These are phyloP conservation scores for Byssoonygena ceratinophila DNA, from an alignment of 2,329 filamentous ascomycete species.

Conservation along the genomic window DNA sequence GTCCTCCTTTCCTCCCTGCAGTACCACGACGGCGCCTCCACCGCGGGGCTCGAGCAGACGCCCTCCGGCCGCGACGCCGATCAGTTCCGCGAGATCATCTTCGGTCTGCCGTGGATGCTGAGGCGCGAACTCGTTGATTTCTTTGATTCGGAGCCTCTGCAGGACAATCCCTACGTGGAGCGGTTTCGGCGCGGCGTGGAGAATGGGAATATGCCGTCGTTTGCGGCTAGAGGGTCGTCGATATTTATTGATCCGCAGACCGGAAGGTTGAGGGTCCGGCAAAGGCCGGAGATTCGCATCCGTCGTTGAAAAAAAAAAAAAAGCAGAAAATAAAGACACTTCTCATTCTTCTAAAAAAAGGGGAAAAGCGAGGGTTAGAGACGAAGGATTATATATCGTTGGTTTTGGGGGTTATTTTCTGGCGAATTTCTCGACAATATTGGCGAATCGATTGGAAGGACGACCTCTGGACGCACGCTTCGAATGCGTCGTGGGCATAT, in stretches of 20 bases:
- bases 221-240: neutral
- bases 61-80: neutral
- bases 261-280: neutral
- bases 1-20: conserved; percentile 1
- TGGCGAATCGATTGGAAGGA: no score
- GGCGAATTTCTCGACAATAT: no score
- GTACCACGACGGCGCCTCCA: neutral
- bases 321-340: no score
- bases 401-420: no score
- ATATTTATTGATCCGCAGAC: conserved; percentile 6
- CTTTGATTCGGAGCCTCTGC: conserved; percentile 1
- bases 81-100: neutral
- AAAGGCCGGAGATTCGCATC: neutral
- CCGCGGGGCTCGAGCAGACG: neutral
- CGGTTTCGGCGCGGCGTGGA: neutral
- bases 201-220: conserved; percentile 6
- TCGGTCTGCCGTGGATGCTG: neutral
- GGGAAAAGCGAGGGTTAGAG: no score
- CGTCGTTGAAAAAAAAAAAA: no score
- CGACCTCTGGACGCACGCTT: no score
- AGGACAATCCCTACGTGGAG: conserved; percentile 2
- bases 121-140: neutral
- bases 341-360: no score
- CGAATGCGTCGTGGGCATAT: no score
- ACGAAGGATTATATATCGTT: no score